phyloP scores from a whole-genome alignment of 805 yeast species.

The Maudiozyma turicensis region DNA sequence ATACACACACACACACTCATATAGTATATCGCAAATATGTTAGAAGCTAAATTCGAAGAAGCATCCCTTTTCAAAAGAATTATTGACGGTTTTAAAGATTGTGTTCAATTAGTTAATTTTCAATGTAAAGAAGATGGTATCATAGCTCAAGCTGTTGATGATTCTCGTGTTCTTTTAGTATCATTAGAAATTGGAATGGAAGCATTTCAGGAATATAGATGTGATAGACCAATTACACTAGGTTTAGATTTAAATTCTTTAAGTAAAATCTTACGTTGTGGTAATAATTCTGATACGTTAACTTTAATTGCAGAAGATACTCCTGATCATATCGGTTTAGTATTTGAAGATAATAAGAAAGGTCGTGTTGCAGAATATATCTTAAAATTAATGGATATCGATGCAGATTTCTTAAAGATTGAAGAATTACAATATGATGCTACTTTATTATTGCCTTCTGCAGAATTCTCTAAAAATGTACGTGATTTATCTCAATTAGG shows the following conservation, averaged over 20 bases:
- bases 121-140: conserved; percentile 94
- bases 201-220: conserved; percentile 85
- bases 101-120: conserved; percentile 91
- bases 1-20: not conserved
- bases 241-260: conserved; percentile 88
- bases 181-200: conserved; percentile 79
- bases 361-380: conserved; percentile 90
- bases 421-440: conserved; percentile 92
- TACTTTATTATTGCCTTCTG: conserved; percentile 74
- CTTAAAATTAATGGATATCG: conserved; percentile 90
- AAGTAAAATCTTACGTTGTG: conserved; percentile 81
- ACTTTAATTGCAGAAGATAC: conserved; percentile 84
- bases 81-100: conserved; percentile 88
- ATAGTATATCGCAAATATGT: conserved; percentile 43
- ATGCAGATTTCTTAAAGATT: conserved; percentile 84
- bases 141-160: conserved; percentile 95
- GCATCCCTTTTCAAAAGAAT: conserved; percentile 86
- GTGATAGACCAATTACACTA: conserved; percentile 85
- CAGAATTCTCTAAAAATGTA: conserved; percentile 80
- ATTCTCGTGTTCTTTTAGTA: conserved; percentile 88
- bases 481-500: conserved; percentile 80
- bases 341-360: conserved; percentile 84
- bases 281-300: conserved; percentile 79
- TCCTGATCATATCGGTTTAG: conserved; percentile 68
- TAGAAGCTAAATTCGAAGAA: conserved; percentile 94